Conservation (phyloP, 2,329 filamentous ascomycete species). For the Colletotrichum sp. region DNA sequence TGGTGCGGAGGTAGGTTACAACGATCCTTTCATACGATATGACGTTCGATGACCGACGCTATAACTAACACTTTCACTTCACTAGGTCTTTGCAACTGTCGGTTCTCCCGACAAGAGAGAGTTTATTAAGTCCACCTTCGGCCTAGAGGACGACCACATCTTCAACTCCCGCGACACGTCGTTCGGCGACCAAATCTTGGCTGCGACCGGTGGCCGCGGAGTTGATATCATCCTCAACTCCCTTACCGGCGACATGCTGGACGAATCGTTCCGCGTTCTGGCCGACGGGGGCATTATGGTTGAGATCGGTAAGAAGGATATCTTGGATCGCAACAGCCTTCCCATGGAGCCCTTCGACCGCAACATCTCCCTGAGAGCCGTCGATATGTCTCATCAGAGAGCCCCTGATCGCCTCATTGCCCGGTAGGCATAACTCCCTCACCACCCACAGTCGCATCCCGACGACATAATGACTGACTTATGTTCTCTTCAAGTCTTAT, state of each 20-base stretch:
- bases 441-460: no score
- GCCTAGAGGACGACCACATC: constrained; percentile 23
- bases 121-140: constrained; percentile 31
- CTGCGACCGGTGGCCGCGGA: background rate
- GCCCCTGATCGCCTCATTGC: background rate
- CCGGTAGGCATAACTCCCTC: no score
- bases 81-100: constrained; percentile 37
- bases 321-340: constrained; percentile 31
- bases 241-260: constrained; percentile 30
- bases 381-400: background rate
- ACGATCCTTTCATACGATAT: no score
- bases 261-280: background rate
- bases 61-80: background rate
- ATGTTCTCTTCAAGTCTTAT: background rate
- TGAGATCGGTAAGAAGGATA: constrained; percentile 34
- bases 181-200: background rate
- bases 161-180: background rate
- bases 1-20: background rate
- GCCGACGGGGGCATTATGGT: constrained; percentile 31
- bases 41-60: no score
- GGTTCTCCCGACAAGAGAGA: constrained; percentile 25
- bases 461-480: no score
- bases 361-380: background rate
- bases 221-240: background rate
- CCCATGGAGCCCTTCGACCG: background rate